These are phyloP conservation scores for Chlamydomonas sphaeroides DNA, from an alignment of 139 green algal genomes.

Conservation along the genomic window DNA sequence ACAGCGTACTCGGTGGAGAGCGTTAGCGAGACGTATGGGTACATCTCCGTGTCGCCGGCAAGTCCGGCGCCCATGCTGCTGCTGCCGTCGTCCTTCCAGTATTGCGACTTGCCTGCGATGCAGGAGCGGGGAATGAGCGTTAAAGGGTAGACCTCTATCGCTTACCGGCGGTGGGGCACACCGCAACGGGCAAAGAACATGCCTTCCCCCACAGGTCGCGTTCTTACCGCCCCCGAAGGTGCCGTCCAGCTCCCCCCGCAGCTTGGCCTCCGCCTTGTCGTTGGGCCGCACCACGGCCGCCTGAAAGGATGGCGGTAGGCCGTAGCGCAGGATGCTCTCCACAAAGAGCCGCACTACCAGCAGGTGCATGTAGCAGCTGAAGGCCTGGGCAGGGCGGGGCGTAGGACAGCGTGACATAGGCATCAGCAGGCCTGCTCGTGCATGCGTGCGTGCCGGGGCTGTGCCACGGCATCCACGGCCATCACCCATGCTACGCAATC, in stretches of 20 bases:
- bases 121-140: background rate
- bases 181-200: too few species aligned
- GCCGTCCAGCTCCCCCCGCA: slow-evolving; percentile 72
- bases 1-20: slow-evolving; percentile 67
- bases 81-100: slow-evolving; percentile 69
- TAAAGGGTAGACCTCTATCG: background rate
- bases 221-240: slow-evolving; percentile 63
- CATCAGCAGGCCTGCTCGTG: too few species aligned
- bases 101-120: slow-evolving; percentile 32
- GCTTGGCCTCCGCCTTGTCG: slow-evolving; percentile 66
- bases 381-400: slow-evolving; percentile 72
- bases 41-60: slow-evolving; percentile 67
- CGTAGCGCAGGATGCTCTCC: slow-evolving; percentile 97
- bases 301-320: slow-evolving; percentile 88
- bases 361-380: slow-evolving; percentile 93
- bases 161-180: too few species aligned
- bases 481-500: too few species aligned
- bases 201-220: too few species aligned
- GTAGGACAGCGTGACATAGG: background rate
- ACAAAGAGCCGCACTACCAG: slow-evolving; percentile 93
- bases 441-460: too few species aligned
- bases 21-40: slow-evolving; percentile 89
- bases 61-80: slow-evolving; percentile 45
- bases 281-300: slow-evolving; percentile 81
- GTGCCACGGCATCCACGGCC: too few species aligned